These are phyloP conservation scores for Yamadazyma sp. DNA, from an alignment of 1,139 yeast species.

Conservation along the genomic window DNA sequence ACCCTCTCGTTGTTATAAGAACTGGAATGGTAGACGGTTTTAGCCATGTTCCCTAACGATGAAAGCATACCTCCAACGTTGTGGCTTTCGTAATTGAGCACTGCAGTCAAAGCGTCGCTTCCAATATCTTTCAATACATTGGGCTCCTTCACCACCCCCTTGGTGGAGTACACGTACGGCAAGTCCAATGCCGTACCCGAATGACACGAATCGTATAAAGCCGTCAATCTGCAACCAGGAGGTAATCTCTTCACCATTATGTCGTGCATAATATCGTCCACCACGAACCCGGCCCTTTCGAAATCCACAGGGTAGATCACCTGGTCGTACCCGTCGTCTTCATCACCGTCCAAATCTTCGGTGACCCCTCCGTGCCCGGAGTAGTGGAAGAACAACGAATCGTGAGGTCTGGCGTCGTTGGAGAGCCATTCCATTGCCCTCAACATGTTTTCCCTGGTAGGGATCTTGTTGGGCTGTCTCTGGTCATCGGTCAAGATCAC, in stretches of 20 bases:
- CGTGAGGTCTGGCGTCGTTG: constrained; percentile 79
- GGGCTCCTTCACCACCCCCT: constrained; percentile 89
- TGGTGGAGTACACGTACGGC: constrained; percentile 87
- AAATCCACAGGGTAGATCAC: constrained; percentile 91
- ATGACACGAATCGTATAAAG: constrained; percentile 89
- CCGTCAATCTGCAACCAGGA: constrained; percentile 84
- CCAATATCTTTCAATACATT: constrained; percentile 86
- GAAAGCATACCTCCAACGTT: constrained; percentile 55
- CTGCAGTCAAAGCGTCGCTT: constrained; percentile 67
- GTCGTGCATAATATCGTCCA: constrained; percentile 84
- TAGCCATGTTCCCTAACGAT: constrained; percentile 49
- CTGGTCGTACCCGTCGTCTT: constrained; percentile 86
- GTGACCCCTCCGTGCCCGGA: constrained; percentile 95
- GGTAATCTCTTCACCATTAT: constrained; percentile 76
- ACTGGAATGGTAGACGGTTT: constrained; percentile 33
- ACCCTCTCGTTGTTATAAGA: constrained; percentile 30
- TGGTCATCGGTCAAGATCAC: constrained; percentile 83
- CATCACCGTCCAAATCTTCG: constrained; percentile 82
- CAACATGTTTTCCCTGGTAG: constrained; percentile 74
- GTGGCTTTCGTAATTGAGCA: constrained; percentile 71
- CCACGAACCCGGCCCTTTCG: constrained; percentile 67
- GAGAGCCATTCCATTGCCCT: constrained; percentile 93
- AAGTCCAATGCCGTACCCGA: constrained; percentile 89
- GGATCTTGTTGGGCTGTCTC: constrained; percentile 60
- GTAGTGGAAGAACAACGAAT: constrained; percentile 81